Evolutionary conservation across 306 rosid genomes (phyloP), one percentile per base, ranked within the genome.

Genomic region (Glycine soja): DNA sequence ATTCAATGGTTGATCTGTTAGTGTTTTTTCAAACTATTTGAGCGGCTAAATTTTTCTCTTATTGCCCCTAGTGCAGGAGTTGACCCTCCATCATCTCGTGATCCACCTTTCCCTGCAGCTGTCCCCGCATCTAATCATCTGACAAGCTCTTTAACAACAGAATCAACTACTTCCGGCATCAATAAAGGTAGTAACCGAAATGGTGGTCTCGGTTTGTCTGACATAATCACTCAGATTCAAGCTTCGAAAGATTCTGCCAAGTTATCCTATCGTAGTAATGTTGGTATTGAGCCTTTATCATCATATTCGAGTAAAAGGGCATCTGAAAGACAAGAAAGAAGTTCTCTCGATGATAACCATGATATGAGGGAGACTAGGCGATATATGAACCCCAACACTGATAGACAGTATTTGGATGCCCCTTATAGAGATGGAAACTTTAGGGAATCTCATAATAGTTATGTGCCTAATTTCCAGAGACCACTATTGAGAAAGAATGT

Each of bases 71-170:
- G 98, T 86, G 93, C 99, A 96, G 99, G 98, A 90, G 98, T 96
- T 93, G 99, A 96, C 94, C 97, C 97, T 96, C 99, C 99, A 89
- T 96, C 99, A 76, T 89, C 99, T 93, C 99, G 99, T 88, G 99
- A 96, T 84, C 99, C 99, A 84, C 99, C 99, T 48, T 93, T 87
- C 80, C 99, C 99, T 67, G 97, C 98, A 61, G 92, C 97, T 69
- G 92, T 83, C 77, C 78, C 97, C 11, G 98, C 97, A 54, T 86
- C 97, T 82, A 92, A 90, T 88, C 89, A 96, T 82, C 78, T 92
- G 72, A 56, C 88, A 71, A 93, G 84, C 86, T 88, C 98, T 85
- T 87, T 84, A 74, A 83, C 88, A 77, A 58, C 88, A 78, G 98
- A 93, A 84, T 86, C 93, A 72, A 77, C 88, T 54, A 82, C 91